Evolutionary conservation across 1,284 basidiomycete species (phyloP).

Genomic region (Hypsizygus ulmarius): DNA sequence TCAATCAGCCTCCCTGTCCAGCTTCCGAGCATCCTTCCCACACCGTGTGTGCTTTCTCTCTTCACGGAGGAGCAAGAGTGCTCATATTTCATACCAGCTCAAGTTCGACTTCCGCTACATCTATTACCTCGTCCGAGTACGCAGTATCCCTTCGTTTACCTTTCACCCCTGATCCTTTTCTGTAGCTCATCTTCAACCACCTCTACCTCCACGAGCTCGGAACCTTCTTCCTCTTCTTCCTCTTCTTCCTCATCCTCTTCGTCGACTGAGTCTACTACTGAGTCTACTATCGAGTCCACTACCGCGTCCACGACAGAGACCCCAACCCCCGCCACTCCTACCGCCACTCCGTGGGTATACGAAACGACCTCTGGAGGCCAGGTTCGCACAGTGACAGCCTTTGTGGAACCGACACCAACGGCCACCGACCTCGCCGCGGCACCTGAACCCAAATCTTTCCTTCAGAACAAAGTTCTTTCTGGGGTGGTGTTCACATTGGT

Average conservation of each 20-base stretch:
- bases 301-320: slow-evolving; percentile 4
- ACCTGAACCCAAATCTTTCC: slow-evolving; percentile 40
- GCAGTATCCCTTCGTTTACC: not conserved
- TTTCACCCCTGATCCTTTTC: not conserved
- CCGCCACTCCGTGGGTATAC: slow-evolving; percentile 20
- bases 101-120: not conserved
- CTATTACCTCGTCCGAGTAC: not conserved
- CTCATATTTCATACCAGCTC: not conserved
- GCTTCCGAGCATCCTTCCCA: slow-evolving; percentile 1
- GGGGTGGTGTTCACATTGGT: slow-evolving; percentile 56
- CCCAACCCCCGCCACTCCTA: slow-evolving; percentile 12
- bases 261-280: not conserved
- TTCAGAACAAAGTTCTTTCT: slow-evolving; percentile 60
- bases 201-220: not conserved
- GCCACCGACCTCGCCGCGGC: slow-evolving; percentile 19
- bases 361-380: slow-evolving; percentile 21
- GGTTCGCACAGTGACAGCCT: slow-evolving; percentile 27
- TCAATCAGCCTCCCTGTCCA: not conserved
- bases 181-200: not conserved
- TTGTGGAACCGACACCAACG: slow-evolving; percentile 20
- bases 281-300: not conserved
- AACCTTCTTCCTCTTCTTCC: not conserved
- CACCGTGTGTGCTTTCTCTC: slow-evolving; percentile 1
- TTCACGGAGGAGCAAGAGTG: too few species aligned
- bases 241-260: not conserved